Base-by-base conservation (phyloP, 352 stramenopile species). In the Globisporangium middletonii region DNA sequence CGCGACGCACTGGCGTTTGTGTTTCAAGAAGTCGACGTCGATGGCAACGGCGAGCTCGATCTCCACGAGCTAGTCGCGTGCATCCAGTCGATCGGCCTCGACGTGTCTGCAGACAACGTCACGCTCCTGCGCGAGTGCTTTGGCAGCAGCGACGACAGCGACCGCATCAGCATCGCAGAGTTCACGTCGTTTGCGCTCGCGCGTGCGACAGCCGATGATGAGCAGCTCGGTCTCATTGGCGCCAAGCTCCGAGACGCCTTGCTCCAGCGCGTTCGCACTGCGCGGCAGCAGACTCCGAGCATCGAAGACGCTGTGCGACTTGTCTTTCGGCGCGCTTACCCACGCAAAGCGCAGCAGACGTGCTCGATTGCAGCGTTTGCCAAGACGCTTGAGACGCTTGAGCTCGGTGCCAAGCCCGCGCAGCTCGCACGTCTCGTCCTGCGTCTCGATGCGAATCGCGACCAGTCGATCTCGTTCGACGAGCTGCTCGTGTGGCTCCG, bases 151-250 rank as follows among this genome's bases (percentile, higher is more conserved):
- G 26, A 53, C 8, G 64, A 60, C 6, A 76, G 53, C n/a, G 69
- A 69, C 11, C 28, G 51, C 19, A 53, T 92, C 12, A 73, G 73
- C 26, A 86, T 89, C 15, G 55, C 64, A 4, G 79, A 92, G 54
- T 90, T 90, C 60, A 83, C 88, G 38, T 89, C 82, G 3, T 92
- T 92, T 53, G 74, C 83, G 9, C 61, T 92, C 1, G 65, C 72
- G 57, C 55, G 59, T n/a, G 59, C 12, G 50, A 65, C 42, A 43
- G 59, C 1, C 2, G 35, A 23, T 13, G 27, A 19, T 8, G 59
- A 60, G 41, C 59, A 45, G 37, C 61, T 92, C 33, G 79, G 77
- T 2, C 66, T 89, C 19, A 52, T 88, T 12, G 72, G 74, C 2
- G 71, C 69, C 13, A 67, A 63, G 26, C 56, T 90, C 5, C 75